Evolutionary conservation across 2,329 filamentous ascomycete species (phyloP).

Genomic region (Colletotrichum karsti): DNA sequence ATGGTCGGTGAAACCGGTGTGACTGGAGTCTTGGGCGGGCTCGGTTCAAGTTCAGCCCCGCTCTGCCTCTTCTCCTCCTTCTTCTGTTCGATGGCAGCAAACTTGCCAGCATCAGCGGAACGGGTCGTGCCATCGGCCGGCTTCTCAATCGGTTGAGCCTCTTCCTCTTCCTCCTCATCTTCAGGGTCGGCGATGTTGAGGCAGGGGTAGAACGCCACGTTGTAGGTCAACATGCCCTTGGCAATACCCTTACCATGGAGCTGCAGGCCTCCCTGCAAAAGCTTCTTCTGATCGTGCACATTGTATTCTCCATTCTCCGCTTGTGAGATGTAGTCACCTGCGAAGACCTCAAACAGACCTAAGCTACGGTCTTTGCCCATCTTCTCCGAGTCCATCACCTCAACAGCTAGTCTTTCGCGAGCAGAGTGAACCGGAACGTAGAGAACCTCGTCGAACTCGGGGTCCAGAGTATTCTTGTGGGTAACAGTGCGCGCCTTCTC

Average conservation of each 20-base stretch:
- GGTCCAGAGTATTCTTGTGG: slow-evolving; percentile 94
- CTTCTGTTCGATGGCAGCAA: slow-evolving; percentile 46
- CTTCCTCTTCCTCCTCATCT: slow-evolving; percentile 73
- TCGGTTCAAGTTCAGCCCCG: slow-evolving; percentile 31
- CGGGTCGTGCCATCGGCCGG: slow-evolving; percentile 32
- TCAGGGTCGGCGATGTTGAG: slow-evolving; percentile 90
- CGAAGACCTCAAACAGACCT: slow-evolving; percentile 80
- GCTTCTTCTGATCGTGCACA: slow-evolving; percentile 78
- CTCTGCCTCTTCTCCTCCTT: slow-evolving; percentile 36
- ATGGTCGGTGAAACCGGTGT: slow-evolving; percentile 54
- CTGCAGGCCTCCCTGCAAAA: slow-evolving; percentile 73
- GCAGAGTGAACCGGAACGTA: slow-evolving; percentile 90
- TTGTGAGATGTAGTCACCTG: slow-evolving; percentile 81
- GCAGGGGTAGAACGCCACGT: slow-evolving; percentile 88
- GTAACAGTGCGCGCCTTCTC: slow-evolving; percentile 94
- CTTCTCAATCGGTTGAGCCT: slow-evolving; percentile 51
- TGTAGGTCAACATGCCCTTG: slow-evolving; percentile 86
- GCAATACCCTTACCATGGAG: slow-evolving; percentile 76
- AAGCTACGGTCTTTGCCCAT: slow-evolving; percentile 90
- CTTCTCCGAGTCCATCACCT: slow-evolving; percentile 97
- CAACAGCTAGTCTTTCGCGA: slow-evolving; percentile 84
- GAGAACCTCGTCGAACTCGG: slow-evolving; percentile 94
- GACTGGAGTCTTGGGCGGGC: slow-evolving; percentile 50
- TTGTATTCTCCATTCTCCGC: slow-evolving; percentile 83
- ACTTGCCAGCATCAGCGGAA: slow-evolving; percentile 51